These are phyloP conservation scores for Stachybotrys elegans DNA, from an alignment of 2,329 filamentous ascomycete species.

Conservation along the genomic window DNA sequence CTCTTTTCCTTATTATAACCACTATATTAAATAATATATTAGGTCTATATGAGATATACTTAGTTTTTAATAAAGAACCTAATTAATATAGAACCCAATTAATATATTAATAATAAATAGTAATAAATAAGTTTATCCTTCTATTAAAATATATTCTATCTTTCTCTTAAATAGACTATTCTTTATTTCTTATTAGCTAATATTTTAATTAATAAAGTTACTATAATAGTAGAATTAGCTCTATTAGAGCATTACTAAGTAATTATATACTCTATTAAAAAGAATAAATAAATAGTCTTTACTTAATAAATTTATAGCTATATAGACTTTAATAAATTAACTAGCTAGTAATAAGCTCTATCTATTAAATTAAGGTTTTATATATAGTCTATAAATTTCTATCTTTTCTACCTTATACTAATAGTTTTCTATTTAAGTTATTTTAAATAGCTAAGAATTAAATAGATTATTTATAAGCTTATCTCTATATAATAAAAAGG, in stretches of 20 bases:
- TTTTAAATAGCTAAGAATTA: no score
- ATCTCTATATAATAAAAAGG: no score
- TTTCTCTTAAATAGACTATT: neutral
- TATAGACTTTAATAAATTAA: no score
- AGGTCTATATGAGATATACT: neutral
- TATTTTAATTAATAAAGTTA: slow-evolving; percentile 1
- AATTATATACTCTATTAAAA: slow-evolving; percentile 2
- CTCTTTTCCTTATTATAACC: neutral
- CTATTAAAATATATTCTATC: neutral
- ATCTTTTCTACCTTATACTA: no score
- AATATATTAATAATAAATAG: slow-evolving; percentile 1
- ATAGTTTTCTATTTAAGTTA: no score
- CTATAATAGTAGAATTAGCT: neutral
- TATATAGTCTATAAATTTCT: no score
- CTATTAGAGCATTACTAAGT: neutral
- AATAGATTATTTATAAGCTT: no score
- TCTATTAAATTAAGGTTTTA: no score
- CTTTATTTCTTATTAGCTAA: slow-evolving; percentile 1
- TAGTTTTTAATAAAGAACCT: neutral
- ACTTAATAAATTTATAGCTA: neutral
- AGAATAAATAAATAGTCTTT: neutral
- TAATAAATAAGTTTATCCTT: slow-evolving; percentile 1
- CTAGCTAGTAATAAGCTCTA: no score
- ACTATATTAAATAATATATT: slow-evolving; percentile 1
- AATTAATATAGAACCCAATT: neutral